A percentile compares a stretch with the other conserved stretches of the same genome.
phyloP scores from a whole-genome alignment of 225 moss, liverwort and hornwort genomes.

The Physcomitrellopsis africana region DNA sequence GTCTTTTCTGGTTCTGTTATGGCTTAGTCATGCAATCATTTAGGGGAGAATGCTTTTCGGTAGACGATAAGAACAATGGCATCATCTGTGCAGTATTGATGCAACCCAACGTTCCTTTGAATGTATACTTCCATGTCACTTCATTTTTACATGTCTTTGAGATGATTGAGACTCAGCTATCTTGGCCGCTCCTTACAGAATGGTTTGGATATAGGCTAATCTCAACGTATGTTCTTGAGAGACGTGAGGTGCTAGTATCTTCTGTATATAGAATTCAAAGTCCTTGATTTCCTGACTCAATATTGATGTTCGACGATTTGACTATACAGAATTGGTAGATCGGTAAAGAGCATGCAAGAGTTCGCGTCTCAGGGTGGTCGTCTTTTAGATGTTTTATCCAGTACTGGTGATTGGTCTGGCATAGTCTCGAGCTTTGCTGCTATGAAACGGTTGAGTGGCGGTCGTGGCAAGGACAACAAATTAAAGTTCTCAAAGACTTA shows the following conservation, averaged over 20 bases:
- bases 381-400: slow-evolving; percentile 49
- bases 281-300: slow-evolving; percentile 1
- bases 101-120: not conserved
- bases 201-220: too few relatives aligned
- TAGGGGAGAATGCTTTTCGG: too few relatives aligned
- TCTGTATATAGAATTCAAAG: too few relatives aligned
- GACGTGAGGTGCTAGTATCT: too few relatives aligned
- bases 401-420: slow-evolving; percentile 91
- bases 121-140: too few relatives aligned
- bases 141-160: too few relatives aligned
- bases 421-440: slow-evolving; percentile 84
- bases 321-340: slow-evolving; percentile 62
- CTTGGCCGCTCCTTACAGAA: too few relatives aligned
- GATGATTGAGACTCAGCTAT: too few relatives aligned
- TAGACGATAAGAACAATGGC: not conserved
- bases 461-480: slow-evolving; percentile 76
- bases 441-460: slow-evolving; percentile 77
- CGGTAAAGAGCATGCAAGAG: slow-evolving; percentile 72
- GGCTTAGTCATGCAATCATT: not conserved
- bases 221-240: too few relatives aligned
- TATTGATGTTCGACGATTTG: slow-evolving; percentile 23
- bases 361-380: slow-evolving; percentile 60
- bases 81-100: not conserved
- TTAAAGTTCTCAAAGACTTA: slow-evolving; percentile 47
- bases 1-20: not conserved